Evolutionary conservation across 495 filamentous ascomycete genomes (phyloP), one percentile per base, ranked within the genome.

Genomic region (Pseudotulostoma volvatum): DNA sequence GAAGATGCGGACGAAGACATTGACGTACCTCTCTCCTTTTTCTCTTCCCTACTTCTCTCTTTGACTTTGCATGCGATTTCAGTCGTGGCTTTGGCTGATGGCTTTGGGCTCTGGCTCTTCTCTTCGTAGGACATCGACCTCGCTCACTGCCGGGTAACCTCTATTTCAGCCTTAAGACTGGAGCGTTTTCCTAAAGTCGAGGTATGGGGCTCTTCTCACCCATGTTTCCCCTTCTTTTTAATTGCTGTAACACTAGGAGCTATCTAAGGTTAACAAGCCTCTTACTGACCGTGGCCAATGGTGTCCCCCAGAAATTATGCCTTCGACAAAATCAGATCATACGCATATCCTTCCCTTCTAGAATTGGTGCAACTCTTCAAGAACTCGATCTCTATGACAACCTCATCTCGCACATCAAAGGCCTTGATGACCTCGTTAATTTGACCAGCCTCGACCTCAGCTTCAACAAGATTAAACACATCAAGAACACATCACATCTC

Each of bases 401-500:
- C 53, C 67, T 87, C n/a, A 86, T 97, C 49, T 71, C 76, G 2
- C 86, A 93, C 52, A 71, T 95, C 51, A 74, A 78, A 46, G 83
- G 83, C 23, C 70, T 99, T 19, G 84, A 93, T 18, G 68, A 75
- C 33, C 72, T 95, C 25, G 65, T 60, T 7, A 64, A 81, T 21
- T 67, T 99, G 14, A 83, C 68, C 9, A 81, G 65, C 39, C 71
- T 99, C 35, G 90, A 99, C 53, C 65, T 99, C 28, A 88, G 82
- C 50, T 99, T 93, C 73, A 99, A 99, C 60, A 95, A 94, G 64
- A 88, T 99, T 63, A 95, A 93, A 56, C 87, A 96, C 54, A 93
- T 99, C 68, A 92, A 92, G 63, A 73, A 85, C 50, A 59, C 96
- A 48, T 66, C 72, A 30, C 83, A 92, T 54, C 66, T 97, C 17